Percentiles rank a stretch among this genome's conserved stretches.
Evolutionary conservation across 129 eudicot species (phyloP).

Genomic region (carrot (Daucus carota)): DH1_v3.0 NC_030389.2:9707501-9708000

Average conservation of each 20-base stretch:
- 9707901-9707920: not conserved
- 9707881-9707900: not conserved
- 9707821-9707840: not conserved
- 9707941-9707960: no score
- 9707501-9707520: not conserved
- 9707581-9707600: no score
- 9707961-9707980: no score
- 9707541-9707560: not conserved
- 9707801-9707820: not conserved
- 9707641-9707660: not conserved
- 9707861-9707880: not conserved
- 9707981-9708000: slow-evolving; percentile 42
- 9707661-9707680: no score
- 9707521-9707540: not conserved
- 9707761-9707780: not conserved
- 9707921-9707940: not conserved
- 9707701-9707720: not conserved
- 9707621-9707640: not conserved
- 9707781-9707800: not conserved
- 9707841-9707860: not conserved
- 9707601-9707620: not conserved
- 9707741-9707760: not conserved
- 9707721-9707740: not conserved
- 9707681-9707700: not conserved
- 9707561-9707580: not conserved